A percentile compares a stretch with the other conserved stretches of the same genome.
Evolutionary conservation across 2,329 filamentous ascomycete species (phyloP).

Genomic region (Fusarium compactum): DNA sequence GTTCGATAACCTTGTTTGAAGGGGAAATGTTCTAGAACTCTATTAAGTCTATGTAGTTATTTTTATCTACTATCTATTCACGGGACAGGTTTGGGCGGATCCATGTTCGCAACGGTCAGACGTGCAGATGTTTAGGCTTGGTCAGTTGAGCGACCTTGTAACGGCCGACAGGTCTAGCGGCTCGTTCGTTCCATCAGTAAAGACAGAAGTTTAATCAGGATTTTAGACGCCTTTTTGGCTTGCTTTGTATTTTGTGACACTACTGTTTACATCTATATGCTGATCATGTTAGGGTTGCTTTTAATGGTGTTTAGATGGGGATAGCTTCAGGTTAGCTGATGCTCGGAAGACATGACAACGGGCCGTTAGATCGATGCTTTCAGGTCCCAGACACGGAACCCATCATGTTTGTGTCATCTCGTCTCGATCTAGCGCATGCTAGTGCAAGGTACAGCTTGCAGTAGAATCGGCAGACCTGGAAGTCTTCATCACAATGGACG

Average conservation of each 20-base stretch:
- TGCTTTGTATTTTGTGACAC: background rate
- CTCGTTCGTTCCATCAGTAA: background rate
- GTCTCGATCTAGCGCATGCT: background rate
- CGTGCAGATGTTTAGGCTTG: background rate
- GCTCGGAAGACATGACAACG: background rate
- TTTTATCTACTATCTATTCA: background rate
- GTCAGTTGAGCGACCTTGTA: background rate
- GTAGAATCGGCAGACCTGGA: conserved; percentile 10
- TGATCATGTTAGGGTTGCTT: too few species aligned
- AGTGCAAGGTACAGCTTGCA: conserved; percentile 10
- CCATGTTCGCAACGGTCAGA: background rate
- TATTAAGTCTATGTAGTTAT: background rate
- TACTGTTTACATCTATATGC: too few species aligned
- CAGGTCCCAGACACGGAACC: background rate
- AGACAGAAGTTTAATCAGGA: too few species aligned
- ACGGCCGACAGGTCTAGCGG: background rate
- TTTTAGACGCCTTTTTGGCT: background rate
- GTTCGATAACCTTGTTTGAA: background rate
- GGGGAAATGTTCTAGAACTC: background rate
- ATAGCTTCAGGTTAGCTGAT: background rate
- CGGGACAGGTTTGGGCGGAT: background rate
- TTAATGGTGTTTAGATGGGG: background rate
- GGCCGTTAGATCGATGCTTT: background rate
- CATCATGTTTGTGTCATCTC: background rate
- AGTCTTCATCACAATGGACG: conserved; percentile 12